Base-by-base conservation (phyloP, 306 rosid genomes). In the Vigna trinervia region DNA sequence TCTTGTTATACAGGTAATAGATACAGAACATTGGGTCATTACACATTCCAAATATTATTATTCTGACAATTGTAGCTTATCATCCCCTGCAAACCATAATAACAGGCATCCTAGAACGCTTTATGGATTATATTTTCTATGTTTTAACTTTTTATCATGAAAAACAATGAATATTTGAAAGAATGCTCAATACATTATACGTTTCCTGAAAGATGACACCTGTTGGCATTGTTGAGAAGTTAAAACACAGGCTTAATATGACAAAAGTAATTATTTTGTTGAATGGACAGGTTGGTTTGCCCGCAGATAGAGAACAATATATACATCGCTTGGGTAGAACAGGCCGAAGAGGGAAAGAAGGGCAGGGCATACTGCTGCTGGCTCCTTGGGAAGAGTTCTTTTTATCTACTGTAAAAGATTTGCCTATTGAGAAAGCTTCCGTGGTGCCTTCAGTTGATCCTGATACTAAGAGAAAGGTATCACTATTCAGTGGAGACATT, bases 341-440 rank as follows among this genome's bases (percentile, higher is more conserved):
- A 0, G 99, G 99, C 57, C 92, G 99, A 47, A 91, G 78, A 78
- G 99, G 99, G 72, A 95, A 95, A 88, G 94, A 89, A 84, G 99
- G 99, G 73, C 91, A 85, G 63, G 99, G 99, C 60, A 80, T 95
- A 69, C 75, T 95, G 86, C 79, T 95, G 60, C 84, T 95, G 66
- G 89, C 97, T 58, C 97, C 99, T 22, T 95, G 99, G 99, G 99
- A 95, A 87, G 96, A 92, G 15, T 92, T 85, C 86, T 95, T 95
- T 81, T 76, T 95, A 73, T 84, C 87, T 26, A 53, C 81, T 1
- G 56, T 85, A 39, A 92, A 95, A 73, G 91, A 85, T 75, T 88
- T 95, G 80, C 99, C 99, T 39, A 69, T 92, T 57, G 71, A 86
- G 58, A 91, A 90, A 85, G 92, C 89, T 75, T 48, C 85, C 2